Evolutionary conservation across 2,329 filamentous ascomycete species (phyloP).

Genomic region (Zarea fungicola): DNA sequence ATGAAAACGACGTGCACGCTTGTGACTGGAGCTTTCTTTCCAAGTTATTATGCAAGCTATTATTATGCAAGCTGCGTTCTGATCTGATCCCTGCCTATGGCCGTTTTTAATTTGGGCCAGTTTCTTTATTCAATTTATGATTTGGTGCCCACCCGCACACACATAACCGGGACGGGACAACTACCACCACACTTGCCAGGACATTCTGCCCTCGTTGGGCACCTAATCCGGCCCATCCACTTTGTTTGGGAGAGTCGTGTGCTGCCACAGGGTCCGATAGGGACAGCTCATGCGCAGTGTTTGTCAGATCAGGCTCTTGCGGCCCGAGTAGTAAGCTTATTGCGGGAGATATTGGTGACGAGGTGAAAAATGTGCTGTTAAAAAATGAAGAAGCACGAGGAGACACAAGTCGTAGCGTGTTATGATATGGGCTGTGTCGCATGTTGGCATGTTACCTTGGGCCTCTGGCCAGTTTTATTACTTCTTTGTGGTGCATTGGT

Average conservation of each 20-base stretch:
- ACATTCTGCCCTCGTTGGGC: too few species aligned
- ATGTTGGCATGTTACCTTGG: too few species aligned
- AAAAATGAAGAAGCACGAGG: too few species aligned
- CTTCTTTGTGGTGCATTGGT: too few species aligned
- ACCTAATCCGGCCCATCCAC: too few species aligned
- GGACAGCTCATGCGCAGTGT: background rate
- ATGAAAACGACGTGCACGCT: slow-evolving; percentile 6
- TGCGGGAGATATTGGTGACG: background rate
- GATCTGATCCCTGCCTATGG: background rate
- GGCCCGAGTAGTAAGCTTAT: background rate
- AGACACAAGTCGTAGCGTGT: too few species aligned
- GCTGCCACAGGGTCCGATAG: background rate
- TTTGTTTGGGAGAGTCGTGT: too few species aligned
- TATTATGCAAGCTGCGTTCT: background rate
- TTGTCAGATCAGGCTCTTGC: background rate
- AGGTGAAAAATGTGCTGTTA: too few species aligned
- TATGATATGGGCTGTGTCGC: too few species aligned
- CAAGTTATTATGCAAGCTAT: background rate
- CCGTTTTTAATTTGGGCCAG: background rate
- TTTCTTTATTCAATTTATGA: background rate
- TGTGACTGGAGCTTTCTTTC: slow-evolving; percentile 2
- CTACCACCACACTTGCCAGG: too few species aligned
- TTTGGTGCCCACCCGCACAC: background rate
- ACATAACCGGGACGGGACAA: too few species aligned
- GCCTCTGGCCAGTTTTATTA: too few species aligned